Evolutionary conservation across 2,329 filamentous ascomycete species (phyloP).

Genomic region (Botrytis cinerea): DNA sequence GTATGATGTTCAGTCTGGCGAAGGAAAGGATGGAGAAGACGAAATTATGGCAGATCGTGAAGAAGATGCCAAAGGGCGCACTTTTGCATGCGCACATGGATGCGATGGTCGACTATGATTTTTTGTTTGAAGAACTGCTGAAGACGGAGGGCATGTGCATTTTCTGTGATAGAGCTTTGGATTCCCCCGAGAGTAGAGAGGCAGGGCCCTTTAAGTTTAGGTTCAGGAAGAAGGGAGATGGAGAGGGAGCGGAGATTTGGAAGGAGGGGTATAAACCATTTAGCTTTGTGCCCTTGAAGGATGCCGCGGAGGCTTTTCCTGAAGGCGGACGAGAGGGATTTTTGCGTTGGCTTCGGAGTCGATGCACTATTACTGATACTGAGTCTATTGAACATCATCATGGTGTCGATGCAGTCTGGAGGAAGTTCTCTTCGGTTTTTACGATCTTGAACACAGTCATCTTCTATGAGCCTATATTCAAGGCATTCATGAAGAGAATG

Average conservation of each 20-base stretch:
- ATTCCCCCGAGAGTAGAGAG: constrained; percentile 53
- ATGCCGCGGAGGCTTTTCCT: constrained; percentile 74
- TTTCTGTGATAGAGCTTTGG: constrained; percentile 56
- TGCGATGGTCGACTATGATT: constrained; percentile 87
- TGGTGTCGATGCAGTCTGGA: constrained; percentile 81
- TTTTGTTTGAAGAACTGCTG: constrained; percentile 71
- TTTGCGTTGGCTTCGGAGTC: constrained; percentile 71
- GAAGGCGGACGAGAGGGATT: constrained; percentile 71
- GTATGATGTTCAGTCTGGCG: constrained; percentile 90
- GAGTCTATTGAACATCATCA: constrained; percentile 81
- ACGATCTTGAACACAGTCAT: constrained; percentile 71
- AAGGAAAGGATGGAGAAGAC: constrained; percentile 85
- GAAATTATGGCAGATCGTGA: constrained; percentile 81
- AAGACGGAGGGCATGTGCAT: constrained; percentile 74
- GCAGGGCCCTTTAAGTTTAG: constrained; percentile 62
- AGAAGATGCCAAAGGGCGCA: constrained; percentile 84
- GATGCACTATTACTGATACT: constrained; percentile 69
- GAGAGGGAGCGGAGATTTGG: constrained; percentile 60
- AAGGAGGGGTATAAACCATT: constrained; percentile 57
- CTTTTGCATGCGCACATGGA: constrained; percentile 86
- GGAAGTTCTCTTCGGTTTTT: constrained; percentile 77
- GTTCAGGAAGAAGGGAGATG: constrained; percentile 51
- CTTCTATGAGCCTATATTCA: constrained; percentile 88
- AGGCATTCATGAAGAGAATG: constrained; percentile 70
- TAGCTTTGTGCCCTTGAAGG: constrained; percentile 44